These are phyloP conservation scores for Solanum dulcamara DNA, from an alignment of 257 asterid species.

Conservation along the genomic window DNA sequence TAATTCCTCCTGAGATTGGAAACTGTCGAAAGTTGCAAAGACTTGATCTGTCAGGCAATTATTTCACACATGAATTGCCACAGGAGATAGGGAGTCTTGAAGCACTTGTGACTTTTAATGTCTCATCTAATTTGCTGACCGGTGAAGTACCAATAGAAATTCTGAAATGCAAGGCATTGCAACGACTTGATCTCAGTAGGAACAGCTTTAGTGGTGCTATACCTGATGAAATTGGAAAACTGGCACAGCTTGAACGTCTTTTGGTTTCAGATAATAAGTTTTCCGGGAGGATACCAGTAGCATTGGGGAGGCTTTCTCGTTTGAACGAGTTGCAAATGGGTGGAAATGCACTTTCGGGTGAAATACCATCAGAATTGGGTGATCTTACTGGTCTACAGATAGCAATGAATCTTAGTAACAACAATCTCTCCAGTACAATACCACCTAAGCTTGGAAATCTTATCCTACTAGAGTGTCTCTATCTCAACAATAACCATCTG, in stretches of 20 bases:
- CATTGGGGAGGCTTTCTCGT: slow-evolving; percentile 55
- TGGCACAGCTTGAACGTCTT: slow-evolving; percentile 65
- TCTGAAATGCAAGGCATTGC: slow-evolving; percentile 57
- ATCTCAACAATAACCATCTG: slow-evolving; percentile 58
- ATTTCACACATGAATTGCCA: slow-evolving; percentile 54
- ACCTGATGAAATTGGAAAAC: slow-evolving; percentile 52
- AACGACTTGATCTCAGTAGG: slow-evolving; percentile 73
- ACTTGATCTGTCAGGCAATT: slow-evolving; percentile 66
- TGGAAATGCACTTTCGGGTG: slow-evolving; percentile 57
- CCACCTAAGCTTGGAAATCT: slow-evolving; percentile 79
- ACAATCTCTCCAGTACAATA: slow-evolving; percentile 56
- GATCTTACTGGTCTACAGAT: slow-evolving; percentile 63
- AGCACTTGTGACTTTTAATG: slow-evolving; percentile 61
- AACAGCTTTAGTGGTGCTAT: slow-evolving; percentile 40
- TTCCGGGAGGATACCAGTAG: slow-evolving; percentile 58
- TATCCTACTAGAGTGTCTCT: slow-evolving; percentile 49
- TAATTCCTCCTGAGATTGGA: slow-evolving; percentile 47
- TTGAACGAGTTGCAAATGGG: slow-evolving; percentile 84
- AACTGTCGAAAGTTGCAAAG: slow-evolving; percentile 65
- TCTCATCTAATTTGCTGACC: slow-evolving; percentile 47
- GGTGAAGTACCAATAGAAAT: slow-evolving; percentile 51
- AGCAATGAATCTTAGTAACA: slow-evolving; percentile 66
- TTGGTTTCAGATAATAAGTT: slow-evolving; percentile 58
- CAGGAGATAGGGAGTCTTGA: slow-evolving; percentile 49
- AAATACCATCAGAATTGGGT: slow-evolving; percentile 64